Percentiles rank a stretch among this genome's conserved stretches.
phyloP scores from a whole-genome alignment of 2,329 filamentous ascomycete species.

The Ophiostoma perfectum region DNA sequence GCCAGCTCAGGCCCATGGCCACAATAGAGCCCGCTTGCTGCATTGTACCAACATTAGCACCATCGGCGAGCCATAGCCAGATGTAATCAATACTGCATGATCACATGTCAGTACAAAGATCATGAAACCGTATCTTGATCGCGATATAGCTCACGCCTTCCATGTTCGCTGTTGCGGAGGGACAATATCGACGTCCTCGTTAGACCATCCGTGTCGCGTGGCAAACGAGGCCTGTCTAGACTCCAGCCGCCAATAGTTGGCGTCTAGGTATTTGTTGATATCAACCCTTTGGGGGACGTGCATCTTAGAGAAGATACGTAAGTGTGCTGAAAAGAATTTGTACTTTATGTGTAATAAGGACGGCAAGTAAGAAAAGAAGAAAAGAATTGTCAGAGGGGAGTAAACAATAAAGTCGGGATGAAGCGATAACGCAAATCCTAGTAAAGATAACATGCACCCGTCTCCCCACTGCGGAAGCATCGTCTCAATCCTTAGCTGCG shows the following conservation, averaged over 20 bases:
- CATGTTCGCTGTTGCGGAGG: neutral
- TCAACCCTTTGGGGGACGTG: neutral
- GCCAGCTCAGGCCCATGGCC: neutral
- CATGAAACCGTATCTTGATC: too few species aligned
- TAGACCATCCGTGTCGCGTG: neutral
- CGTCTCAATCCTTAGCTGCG: too few species aligned
- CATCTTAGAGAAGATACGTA: neutral
- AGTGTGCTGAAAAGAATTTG: too few species aligned
- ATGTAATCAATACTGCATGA: neutral
- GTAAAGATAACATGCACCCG: too few species aligned
- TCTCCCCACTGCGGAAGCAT: too few species aligned
- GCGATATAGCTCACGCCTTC: neutral
- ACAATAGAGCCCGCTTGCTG: neutral
- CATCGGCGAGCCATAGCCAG: neutral
- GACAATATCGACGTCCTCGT: neutral
- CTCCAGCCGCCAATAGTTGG: neutral
- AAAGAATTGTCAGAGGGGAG: too few species aligned
- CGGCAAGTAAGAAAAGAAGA: too few species aligned
- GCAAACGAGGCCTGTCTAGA: neutral
- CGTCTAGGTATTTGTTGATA: neutral
- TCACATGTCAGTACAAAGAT: too few species aligned
- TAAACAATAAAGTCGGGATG: too few species aligned
- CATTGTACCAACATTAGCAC: neutral
- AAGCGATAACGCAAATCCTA: too few species aligned
- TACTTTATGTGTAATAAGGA: too few species aligned